Evolutionary conservation across 2,329 filamentous ascomycete species (phyloP), one percentile per base, ranked within the genome.

Genomic region (Colletotrichum camelliae): DNA sequence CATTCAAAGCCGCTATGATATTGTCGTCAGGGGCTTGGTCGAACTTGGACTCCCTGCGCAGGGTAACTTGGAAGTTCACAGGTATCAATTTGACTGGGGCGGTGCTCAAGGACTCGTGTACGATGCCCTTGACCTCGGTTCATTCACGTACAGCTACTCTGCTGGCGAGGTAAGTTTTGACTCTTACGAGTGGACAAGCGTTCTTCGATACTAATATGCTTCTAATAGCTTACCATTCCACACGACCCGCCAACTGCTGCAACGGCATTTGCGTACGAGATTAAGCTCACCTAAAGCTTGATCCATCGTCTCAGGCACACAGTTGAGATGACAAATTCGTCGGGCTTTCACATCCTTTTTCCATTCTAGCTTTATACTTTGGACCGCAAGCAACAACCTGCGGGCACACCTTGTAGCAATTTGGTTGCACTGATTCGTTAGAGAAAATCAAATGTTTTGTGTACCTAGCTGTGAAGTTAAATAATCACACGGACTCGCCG

Each of bases 321-420:
- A 0, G 0, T 21, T 52, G 43, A 21, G 7, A 21, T 7, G 37
- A 8, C 0, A 21, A 12, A 52, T 52, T 0, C 1, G 43, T 4
- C 5, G 4, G n/a, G 6, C 43, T 52, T 21, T 52, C 43, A 52
- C 10, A 52, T 21, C 0, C 0, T 3, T 43, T n/a, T 10, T 43
- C 39, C 18, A 18, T 43, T 12, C 39, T 43, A 43, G 39, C 39
- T 48, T 48, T 2, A 48, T 48, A 48, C 6, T 48, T 1, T 0
- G 18, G 6, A 43, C 39, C n/a, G 39, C 37, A 18, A 16, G 37
- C 8, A 18, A 39, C 0, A 16, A 0, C 16, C 7, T 39, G 16
- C 37, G 16, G 0, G 0, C 16, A 43, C 39, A 43, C 18, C 18
- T 43, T 43, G 18, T 43, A 43, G 2, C 21, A 21, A 48, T 13